These are phyloP conservation scores for Vanrija sp. DNA, from an alignment of 1,284 basidiomycete species.

Conservation along the genomic window DNA sequence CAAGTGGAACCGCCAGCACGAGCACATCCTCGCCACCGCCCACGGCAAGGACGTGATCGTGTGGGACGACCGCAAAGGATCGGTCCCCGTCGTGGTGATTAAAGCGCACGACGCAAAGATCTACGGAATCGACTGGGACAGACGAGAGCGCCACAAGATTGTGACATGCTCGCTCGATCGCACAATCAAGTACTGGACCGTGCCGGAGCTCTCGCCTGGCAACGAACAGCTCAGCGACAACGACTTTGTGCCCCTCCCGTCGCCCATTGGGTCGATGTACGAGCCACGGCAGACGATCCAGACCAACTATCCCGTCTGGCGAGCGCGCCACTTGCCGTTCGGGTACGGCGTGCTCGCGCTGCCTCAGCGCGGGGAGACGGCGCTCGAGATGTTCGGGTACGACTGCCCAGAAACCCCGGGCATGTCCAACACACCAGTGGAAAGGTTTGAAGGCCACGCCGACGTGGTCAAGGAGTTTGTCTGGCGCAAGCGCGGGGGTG, in stretches of 20 bases:
- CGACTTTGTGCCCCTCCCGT: not conserved
- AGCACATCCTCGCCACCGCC: constrained; percentile 78
- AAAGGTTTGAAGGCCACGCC: constrained; percentile 79
- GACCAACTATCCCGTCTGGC: constrained; percentile 88
- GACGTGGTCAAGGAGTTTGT: constrained; percentile 98
- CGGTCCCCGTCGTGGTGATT: constrained; percentile 70
- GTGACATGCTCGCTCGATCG: constrained; percentile 90
- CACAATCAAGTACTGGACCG: constrained; percentile 81
- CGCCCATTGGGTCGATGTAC: too few relatives aligned
- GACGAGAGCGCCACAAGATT: constrained; percentile 66
- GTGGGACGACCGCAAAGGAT: constrained; percentile 65
- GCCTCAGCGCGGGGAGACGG: constrained; percentile 81
- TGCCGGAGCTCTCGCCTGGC: constrained; percentile 29
- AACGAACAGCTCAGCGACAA: constrained; percentile 10
- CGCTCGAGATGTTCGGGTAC: constrained; percentile 74
- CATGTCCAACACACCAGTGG: constrained; percentile 49
- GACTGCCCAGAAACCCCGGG: constrained; percentile 12
- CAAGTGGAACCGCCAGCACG: constrained; percentile 87
- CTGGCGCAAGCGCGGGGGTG: constrained; percentile 67
- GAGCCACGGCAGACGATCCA: constrained; percentile 53
- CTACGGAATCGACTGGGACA: constrained; percentile 93
- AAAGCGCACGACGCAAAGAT: constrained; percentile 81
- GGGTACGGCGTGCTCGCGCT: constrained; percentile 83
- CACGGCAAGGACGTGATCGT: constrained; percentile 62
- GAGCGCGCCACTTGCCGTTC: constrained; percentile 88